Evolutionary conservation across 1,139 yeast genomes (phyloP).

Genomic region (Yamadazyma friedrichii): DNA sequence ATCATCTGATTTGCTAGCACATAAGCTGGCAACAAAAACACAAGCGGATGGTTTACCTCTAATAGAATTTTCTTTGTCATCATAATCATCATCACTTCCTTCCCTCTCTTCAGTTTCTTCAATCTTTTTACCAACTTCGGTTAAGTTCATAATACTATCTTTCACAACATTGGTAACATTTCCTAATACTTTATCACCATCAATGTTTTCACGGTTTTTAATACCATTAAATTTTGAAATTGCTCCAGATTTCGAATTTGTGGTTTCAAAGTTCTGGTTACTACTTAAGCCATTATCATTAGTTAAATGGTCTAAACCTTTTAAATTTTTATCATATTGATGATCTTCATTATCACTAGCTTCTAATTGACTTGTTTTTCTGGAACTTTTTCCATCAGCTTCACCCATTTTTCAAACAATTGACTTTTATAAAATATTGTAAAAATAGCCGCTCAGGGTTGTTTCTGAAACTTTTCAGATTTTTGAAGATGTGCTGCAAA

Average conservation of each 20-base stretch:
- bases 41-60: slow-evolving; percentile 71
- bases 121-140: too few species aligned
- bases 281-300: background rate
- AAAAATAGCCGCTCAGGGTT: too few species aligned
- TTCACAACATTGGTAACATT: background rate
- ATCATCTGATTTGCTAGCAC: slow-evolving; percentile 64
- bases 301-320: background rate
- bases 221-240: background rate
- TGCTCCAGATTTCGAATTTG: background rate
- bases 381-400: background rate
- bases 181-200: background rate
- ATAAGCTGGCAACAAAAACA: slow-evolving; percentile 82
- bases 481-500: too few species aligned
- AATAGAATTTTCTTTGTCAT: slow-evolving; percentile 5
- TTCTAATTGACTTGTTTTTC: background rate
- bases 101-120: background rate
- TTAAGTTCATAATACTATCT: too few species aligned
- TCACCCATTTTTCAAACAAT: background rate
- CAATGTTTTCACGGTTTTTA: background rate
- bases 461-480: too few species aligned
- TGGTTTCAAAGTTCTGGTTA: background rate
- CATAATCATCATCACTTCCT: slow-evolving; percentile 1
- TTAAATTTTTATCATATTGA: background rate
- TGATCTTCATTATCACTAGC: background rate
- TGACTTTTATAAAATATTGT: too few species aligned